These are phyloP conservation scores for Vitis rupestris DNA, from an alignment of 164 flowering plant species.

Conservation along the genomic window DNA sequence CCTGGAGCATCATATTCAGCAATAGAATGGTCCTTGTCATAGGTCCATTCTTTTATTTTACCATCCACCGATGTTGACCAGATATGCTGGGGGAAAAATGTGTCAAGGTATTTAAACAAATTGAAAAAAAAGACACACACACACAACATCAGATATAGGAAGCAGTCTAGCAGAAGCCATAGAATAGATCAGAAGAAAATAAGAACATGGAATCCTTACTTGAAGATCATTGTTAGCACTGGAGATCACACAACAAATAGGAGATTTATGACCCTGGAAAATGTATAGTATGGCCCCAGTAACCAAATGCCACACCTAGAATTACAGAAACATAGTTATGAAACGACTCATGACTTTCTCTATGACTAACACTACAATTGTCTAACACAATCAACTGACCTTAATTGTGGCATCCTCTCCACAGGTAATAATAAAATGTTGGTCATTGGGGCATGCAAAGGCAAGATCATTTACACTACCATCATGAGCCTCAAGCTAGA, in stretches of 20 bases:
- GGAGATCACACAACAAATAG: conserved; percentile 37
- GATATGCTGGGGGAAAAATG: conserved; percentile 16
- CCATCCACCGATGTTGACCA: conserved; percentile 32
- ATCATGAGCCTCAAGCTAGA: no score
- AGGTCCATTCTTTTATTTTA: conserved; percentile 30
- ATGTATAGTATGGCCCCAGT: conserved; percentile 25
- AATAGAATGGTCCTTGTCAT: conserved; percentile 17
- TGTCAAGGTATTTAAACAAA: background rate
- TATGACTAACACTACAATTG: background rate
- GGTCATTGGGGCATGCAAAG: no score
- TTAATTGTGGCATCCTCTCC: no score
- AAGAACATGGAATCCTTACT: conserved; percentile 18
- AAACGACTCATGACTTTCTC: background rate
- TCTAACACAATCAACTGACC: no score
- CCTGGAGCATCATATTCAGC: conserved; percentile 34
- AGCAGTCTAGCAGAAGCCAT: background rate
- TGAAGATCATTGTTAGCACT: conserved; percentile 29
- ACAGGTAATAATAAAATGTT: no score
- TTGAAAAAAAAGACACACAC: background rate
- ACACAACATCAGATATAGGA: background rate
- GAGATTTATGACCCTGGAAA: conserved; percentile 40
- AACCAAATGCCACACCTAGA: conserved; percentile 35
- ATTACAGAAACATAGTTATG: background rate
- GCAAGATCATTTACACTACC: no score
- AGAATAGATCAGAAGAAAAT: background rate